phyloP scores from a whole-genome alignment of 164 flowering plant genomes.

The Berberis vulgaris region DNA sequence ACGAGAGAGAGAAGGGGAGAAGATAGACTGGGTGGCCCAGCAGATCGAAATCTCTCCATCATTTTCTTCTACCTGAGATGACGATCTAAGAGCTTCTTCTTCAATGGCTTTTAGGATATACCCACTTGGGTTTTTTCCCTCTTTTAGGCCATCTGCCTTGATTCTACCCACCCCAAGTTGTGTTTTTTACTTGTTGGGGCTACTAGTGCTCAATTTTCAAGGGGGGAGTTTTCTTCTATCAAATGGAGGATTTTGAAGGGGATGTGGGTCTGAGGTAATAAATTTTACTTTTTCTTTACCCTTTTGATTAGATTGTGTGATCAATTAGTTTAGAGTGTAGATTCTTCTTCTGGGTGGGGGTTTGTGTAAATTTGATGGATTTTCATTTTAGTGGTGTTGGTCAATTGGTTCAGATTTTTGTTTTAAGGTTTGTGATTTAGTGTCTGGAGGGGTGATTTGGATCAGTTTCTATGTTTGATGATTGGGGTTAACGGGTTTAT shows the following conservation, averaged over 20 bases:
- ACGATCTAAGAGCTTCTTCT: conserved; percentile 50
- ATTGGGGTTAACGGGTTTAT: background rate
- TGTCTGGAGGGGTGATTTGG: background rate
- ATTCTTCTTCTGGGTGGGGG: conserved; percentile 8
- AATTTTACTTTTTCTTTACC: conserved; percentile 5
- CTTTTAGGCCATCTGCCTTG: background rate
- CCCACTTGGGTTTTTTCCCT: conserved; percentile 16
- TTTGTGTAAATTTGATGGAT: conserved; percentile 2
- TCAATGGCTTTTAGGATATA: conserved; percentile 35
- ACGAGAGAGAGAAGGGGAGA: background rate
- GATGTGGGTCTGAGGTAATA: conserved; percentile 75
- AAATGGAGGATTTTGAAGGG: conserved; percentile 24
- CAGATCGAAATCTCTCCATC: conserved; percentile 57
- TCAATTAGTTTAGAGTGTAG: background rate
- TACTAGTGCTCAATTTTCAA: background rate
- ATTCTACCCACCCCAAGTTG: background rate
- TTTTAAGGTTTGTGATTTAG: background rate
- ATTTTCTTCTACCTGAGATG: conserved; percentile 29
- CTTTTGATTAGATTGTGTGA: background rate
- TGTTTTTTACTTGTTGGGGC: background rate
- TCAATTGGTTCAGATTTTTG: background rate
- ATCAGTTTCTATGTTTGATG: background rate
- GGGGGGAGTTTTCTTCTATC: background rate
- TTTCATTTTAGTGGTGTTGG: background rate
- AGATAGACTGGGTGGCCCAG: conserved; percentile 33